Evolutionary conservation across 2,329 filamentous ascomycete species (phyloP).

Genomic region (Blastomyces percursus): DNA sequence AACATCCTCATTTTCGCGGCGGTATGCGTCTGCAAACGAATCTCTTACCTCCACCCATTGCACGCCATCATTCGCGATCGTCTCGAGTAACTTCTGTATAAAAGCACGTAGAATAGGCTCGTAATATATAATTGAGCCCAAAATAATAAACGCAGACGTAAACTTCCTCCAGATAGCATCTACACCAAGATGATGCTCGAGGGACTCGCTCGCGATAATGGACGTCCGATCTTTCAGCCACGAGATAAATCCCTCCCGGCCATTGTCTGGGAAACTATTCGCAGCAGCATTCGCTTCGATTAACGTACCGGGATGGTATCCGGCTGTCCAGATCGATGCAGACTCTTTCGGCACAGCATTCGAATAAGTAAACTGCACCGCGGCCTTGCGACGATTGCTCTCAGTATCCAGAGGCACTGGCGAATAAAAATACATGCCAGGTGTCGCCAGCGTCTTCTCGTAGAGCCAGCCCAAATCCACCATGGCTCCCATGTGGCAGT

Average conservation of each 20-base stretch:
- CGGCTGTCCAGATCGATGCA: slow-evolving; percentile 51
- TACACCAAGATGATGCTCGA: slow-evolving; percentile 71
- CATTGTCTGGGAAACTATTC: slow-evolving; percentile 61
- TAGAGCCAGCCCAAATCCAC: slow-evolving; percentile 76
- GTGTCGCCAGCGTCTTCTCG: slow-evolving; percentile 55
- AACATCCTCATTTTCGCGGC: slow-evolving; percentile 50
- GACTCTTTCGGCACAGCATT: slow-evolving; percentile 34
- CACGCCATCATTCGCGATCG: slow-evolving; percentile 69
- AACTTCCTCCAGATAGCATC: slow-evolving; percentile 83
- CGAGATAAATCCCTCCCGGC: slow-evolving; percentile 57
- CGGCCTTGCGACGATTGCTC: slow-evolving; percentile 43
- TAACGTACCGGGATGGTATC: slow-evolving; percentile 50
- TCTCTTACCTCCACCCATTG: slow-evolving; percentile 74
- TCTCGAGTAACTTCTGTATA: slow-evolving; percentile 57
- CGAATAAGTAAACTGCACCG: slow-evolving; percentile 53
- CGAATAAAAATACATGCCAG: slow-evolving; percentile 61
- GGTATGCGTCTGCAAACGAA: slow-evolving; percentile 62
- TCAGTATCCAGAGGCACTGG: slow-evolving; percentile 46
- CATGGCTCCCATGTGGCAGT: slow-evolving; percentile 86
- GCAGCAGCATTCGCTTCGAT: slow-evolving; percentile 54
- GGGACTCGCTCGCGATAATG: slow-evolving; percentile 59
- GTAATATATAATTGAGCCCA: slow-evolving; percentile 69
- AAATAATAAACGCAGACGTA: slow-evolving; percentile 58
- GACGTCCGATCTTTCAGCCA: slow-evolving; percentile 68
- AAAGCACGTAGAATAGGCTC: slow-evolving; percentile 79